Evolutionary conservation across 371 early-diverging fungal genomes (phyloP).

Genomic region (Phascolomyces articulosus): DNA sequence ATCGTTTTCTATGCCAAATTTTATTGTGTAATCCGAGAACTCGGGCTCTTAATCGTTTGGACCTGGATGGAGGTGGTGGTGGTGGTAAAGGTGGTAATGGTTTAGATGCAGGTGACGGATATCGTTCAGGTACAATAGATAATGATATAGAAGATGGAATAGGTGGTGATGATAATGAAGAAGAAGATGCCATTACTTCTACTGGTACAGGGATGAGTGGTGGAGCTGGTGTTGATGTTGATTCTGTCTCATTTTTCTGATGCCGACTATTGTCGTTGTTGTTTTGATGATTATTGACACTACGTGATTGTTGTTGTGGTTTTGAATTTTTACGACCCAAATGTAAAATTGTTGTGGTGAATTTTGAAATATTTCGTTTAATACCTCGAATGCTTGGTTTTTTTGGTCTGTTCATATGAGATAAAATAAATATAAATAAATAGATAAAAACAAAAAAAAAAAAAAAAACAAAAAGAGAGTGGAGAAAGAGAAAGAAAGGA

Average conservation of each 20-base stretch:
- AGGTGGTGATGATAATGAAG: background rate
- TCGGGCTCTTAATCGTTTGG: constrained; percentile 6
- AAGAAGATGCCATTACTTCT: too few relatives aligned
- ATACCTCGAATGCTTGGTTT: background rate
- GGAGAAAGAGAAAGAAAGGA: too few relatives aligned
- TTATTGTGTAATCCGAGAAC: constrained; percentile 19
- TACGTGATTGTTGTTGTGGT: too few relatives aligned
- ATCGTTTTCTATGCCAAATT: background rate
- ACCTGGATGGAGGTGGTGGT: background rate
- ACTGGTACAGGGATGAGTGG: too few relatives aligned
- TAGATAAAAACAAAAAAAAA: too few relatives aligned
- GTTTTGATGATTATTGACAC: too few relatives aligned
- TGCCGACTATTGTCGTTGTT: background rate
- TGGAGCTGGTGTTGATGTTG: background rate
- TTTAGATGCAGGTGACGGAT: too few relatives aligned
- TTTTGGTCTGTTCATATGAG: background rate
- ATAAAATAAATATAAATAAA: constrained; percentile 2
- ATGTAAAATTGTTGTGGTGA: background rate
- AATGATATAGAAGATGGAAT: background rate
- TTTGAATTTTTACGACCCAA: background rate
- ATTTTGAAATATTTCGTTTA: background rate
- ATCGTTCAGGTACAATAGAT: too few relatives aligned
- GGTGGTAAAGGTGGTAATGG: background rate
- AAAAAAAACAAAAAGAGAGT: background rate
- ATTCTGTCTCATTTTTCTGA: background rate